phyloP scores from a whole-genome alignment of 805 yeast genomes.

The Spathaspora sp. region DNA sequence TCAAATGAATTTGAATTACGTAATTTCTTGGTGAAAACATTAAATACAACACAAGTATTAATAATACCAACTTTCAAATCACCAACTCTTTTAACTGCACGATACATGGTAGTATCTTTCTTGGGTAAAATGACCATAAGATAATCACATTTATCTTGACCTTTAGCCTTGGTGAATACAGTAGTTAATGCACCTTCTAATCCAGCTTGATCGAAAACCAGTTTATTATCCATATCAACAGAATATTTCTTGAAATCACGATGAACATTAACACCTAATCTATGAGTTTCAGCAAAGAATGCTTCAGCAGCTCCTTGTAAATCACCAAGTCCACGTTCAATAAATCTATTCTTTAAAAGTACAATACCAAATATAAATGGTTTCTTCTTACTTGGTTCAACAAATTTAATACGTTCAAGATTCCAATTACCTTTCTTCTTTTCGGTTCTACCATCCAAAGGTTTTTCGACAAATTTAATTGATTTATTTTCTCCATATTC shows the following conservation, averaged over 20 bases:
- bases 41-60: slow-evolving; percentile 7
- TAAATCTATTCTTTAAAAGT: slow-evolving; percentile 2
- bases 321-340: background rate
- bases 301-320: slow-evolving; percentile 4
- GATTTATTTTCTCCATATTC: slow-evolving; percentile 4
- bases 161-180: slow-evolving; percentile 2
- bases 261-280: slow-evolving; percentile 7
- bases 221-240: slow-evolving; percentile 2
- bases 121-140: slow-evolving; percentile 5
- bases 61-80: slow-evolving; percentile 8
- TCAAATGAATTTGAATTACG: slow-evolving; percentile 2
- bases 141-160: slow-evolving; percentile 7
- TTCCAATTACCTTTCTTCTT: slow-evolving; percentile 8
- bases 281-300: slow-evolving; percentile 4
- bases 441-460: slow-evolving; percentile 6
- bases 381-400: slow-evolving; percentile 1
- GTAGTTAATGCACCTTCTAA: slow-evolving; percentile 1
- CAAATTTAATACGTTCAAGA: slow-evolving; percentile 5
- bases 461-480: slow-evolving; percentile 1
- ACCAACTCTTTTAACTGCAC: slow-evolving; percentile 7
- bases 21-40: slow-evolving; percentile 5
- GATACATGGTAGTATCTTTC: slow-evolving; percentile 6
- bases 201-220: background rate
- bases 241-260: slow-evolving; percentile 3
- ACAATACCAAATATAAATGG: slow-evolving; percentile 5